Evolutionary conservation across 805 yeast species (phyloP), one percentile per base, ranked within the genome.

Genomic region (Wickerhamiella australiensis): DNA sequence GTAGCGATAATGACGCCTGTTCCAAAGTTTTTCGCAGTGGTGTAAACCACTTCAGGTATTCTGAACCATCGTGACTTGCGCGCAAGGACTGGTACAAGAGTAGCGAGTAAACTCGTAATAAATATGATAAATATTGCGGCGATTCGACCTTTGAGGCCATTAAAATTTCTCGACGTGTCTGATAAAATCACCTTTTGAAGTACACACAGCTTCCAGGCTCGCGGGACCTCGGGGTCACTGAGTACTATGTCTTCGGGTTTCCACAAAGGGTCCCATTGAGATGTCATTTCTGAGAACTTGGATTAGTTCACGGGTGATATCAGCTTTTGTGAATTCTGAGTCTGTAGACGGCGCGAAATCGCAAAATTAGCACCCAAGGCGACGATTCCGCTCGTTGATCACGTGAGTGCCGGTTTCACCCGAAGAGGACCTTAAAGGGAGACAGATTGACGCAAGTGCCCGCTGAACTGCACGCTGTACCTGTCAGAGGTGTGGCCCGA

Each of bases 1-100:
- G 90, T 82, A 5, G 90, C 82, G 2, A 82, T 68, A 57, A 82
- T 82, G 42, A 82, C 88, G 46, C 90, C 90, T 2, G 85, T 73
- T 56, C 90, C 90, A 58, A 80, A 80, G 66, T 71, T 75, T 17
- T 63, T 53, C 21, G 66, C 65, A 35, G 62, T 52, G 15, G 55
- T 23, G 50, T 61, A 76, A 61, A 56, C 61, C 23, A 49, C 42
- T 13, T 53, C 55, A 8, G 66, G 69, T 38, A 65, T 53, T 11
- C 55, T 51, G 46, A 62, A 18, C 50, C 57, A 26, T 44, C 53
- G 53, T 50, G 54, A 42, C 11, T 55, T 51, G 40, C 52, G 49
- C 15, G 68, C 59, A 7, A 61, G 58, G 21, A 58, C 68, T 53
- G 57, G 84, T 78, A 63, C 78, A 49, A 53, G 74, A 56, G 71